A percentile compares a stretch with the other conserved stretches of the same genome.
Evolutionary conservation across 1,284 basidiomycete genomes (phyloP).

Genomic region (Rhodotorula sp.): DNA sequence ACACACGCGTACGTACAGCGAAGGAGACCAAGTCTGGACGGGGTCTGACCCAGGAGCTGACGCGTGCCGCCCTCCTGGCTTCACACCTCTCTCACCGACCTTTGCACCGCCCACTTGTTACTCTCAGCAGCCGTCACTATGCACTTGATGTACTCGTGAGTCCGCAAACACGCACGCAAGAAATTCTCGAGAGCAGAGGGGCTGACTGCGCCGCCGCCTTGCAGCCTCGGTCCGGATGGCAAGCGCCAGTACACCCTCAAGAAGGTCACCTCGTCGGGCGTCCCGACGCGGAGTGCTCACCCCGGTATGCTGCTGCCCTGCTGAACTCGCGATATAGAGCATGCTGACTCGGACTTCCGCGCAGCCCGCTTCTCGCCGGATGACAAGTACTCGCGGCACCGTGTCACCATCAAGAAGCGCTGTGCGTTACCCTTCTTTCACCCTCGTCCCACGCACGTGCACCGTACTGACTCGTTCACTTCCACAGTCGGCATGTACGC

Average conservation of each 20-base stretch:
- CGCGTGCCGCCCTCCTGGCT: not conserved
- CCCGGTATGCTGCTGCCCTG: conserved; percentile 63
- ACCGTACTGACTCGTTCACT: not conserved
- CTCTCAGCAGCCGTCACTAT: conserved; percentile 55
- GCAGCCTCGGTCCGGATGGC: conserved; percentile 74
- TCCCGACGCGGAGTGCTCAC: conserved; percentile 88
- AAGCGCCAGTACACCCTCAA: conserved; percentile 82
- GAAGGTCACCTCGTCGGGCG: conserved; percentile 78
- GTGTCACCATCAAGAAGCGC: conserved; percentile 91
- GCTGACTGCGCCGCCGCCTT: conserved; percentile 45
- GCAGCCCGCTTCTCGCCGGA: conserved; percentile 96
- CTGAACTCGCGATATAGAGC: not conserved
- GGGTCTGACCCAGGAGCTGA: no score
- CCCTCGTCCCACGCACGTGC: not conserved
- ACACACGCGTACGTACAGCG: not conserved
- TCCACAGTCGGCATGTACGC: conserved; percentile 13
- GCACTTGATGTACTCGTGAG: conserved; percentile 71
- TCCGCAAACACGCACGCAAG: not conserved
- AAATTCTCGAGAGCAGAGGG: not conserved
- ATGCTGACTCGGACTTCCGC: no score
- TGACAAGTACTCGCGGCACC: conserved; percentile 94
- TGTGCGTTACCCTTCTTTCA: conserved; percentile 20
- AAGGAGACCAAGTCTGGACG: no score
- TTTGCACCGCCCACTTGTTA: not conserved
- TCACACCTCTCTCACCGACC: no score